Percentiles rank a stretch among this genome's conserved stretches.
Evolutionary conservation across 1,284 basidiomycete genomes (phyloP).

Genomic region (Chalciporus sp.): DNA sequence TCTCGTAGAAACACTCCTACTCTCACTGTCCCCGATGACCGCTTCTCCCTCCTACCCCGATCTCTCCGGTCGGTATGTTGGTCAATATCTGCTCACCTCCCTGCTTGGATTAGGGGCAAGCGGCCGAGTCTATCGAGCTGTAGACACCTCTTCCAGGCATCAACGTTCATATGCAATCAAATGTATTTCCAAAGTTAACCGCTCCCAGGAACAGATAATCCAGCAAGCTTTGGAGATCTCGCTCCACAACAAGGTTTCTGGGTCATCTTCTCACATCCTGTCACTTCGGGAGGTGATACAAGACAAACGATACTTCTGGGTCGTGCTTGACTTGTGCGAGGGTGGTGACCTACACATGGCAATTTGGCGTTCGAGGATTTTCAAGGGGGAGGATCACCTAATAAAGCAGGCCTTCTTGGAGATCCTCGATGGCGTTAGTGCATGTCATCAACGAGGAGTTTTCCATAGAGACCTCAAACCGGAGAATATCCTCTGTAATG

Average conservation of each 20-base stretch:
- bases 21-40: not conserved
- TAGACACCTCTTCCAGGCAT: slow-evolving; percentile 2
- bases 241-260: slow-evolving; percentile 53
- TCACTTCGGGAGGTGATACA: slow-evolving; percentile 58
- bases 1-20: too few species aligned
- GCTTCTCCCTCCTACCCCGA: not conserved
- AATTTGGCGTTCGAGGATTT: slow-evolving; percentile 46
- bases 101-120: slow-evolving; percentile 13
- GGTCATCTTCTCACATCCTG: slow-evolving; percentile 53
- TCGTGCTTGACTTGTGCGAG: slow-evolving; percentile 61
- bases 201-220: slow-evolving; percentile 49
- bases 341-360: slow-evolving; percentile 58
- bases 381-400: slow-evolving; percentile 50
- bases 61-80: slow-evolving; percentile 12
- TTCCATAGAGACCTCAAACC: slow-evolving; percentile 88
- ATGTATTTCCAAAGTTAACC: slow-evolving; percentile 53
- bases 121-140: slow-evolving; percentile 13
- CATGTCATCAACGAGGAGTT: slow-evolving; percentile 67
- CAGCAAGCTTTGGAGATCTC: slow-evolving; percentile 60
- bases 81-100: slow-evolving; percentile 9
- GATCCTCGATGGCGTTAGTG: slow-evolving; percentile 76
- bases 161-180: slow-evolving; percentile 65
- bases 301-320: slow-evolving; percentile 51
- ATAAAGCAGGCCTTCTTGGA: slow-evolving; percentile 68
- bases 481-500: slow-evolving; percentile 77